Evolutionary conservation across 108 stramenopile genomes (phyloP), one percentile per base, ranked within the genome.

Genomic region (Pseudonitzschia delicatissima): DNA sequence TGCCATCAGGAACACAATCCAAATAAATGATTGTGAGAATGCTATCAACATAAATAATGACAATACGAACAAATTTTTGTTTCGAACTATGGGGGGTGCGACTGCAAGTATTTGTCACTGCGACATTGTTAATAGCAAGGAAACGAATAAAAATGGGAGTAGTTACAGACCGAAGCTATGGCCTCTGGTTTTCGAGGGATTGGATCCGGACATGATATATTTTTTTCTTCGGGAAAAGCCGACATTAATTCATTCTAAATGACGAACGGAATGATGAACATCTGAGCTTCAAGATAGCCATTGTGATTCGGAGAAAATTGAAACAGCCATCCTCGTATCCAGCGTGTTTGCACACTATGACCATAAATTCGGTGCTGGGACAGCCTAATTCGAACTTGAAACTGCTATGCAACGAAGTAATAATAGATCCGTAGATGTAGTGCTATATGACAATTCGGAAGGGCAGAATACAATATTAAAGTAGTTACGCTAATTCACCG

Each of bases 171-270:
- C 31, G 50, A 45, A 57, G 29, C 45, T 76, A 17, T 76, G 75
- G 75, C 57, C 75, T 36, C 21, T 29, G 29, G 68, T 76, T n/a
- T 42, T 76, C 9, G 45, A 35, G 31, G 26, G 47, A 1, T 32
- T 60, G 4, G 44, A 45, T 5, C 44, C 35, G 1, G 64, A 69
- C 37, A 57, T 65, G 57, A 27, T 68, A 28, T 76, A 48, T 39
- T 69, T 62, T 49, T 76, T 76, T 45, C 45, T 76, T 3, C 23
- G 17, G 28, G 47, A 53, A 28, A 36, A 47, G 8, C 68, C 64
- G 57, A 52, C 11, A 9, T 50, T 76, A 51, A 4, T 58, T 31
- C 28, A 55, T 34, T 55, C 9, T 29, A 15, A 55, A 13, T 33
- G 31, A 42, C 40, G 40, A 42, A 15, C 15, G 53, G 12, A 33